Base-by-base conservation (phyloP, 1,284 basidiomycete genomes). In the Trichosporon faecale region DNA sequence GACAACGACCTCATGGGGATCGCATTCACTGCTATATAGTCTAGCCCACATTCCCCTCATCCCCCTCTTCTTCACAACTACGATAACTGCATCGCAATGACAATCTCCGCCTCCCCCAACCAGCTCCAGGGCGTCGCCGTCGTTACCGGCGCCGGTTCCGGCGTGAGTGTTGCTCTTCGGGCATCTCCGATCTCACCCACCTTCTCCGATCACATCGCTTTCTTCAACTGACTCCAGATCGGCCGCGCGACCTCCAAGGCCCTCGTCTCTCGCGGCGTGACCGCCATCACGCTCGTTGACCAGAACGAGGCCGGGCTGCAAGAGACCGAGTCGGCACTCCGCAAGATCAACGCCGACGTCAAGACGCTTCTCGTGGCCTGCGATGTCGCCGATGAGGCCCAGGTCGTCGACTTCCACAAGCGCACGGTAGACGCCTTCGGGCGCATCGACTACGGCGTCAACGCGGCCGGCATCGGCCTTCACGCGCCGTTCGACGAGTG, bases 381-480 rank as follows among this genome's bases (percentile, higher is more conserved):
- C 25, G 72, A 70, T 46, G 21, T 66, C 27, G 70, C 57, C 29
- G 57, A 61, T 7, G 57, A 61, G 29, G 18, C 7, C 14, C 16
- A 29, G 7, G 57, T 61, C 27, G 57, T 61, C 29, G 57, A 61
- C 57, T 21, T 61, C 16, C 57, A 61, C 57, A 8, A 31, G 27
- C 27, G 29, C 16, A 61, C 57, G 2, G 27, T 61, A 16, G 57
- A 61, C 18, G 4, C 27, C 16, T 61, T 76, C 52, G 78, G 78
- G 2, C 72, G 77, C 23, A 68, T 80, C 44, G 78, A 80, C 70
- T 78, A 80, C 64, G 76, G 75, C 44, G 75, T 77, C 33, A 80
- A 80, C 60, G 70, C 70, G 25, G 78, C 78, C 2, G 78, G 78
- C 1, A 73, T 78, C 29, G 72, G 69, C 1, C 73, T 74, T 0